Base-by-base conservation (phyloP, 768 basidiomycete species). In the Lenzites betulinus region DNA sequence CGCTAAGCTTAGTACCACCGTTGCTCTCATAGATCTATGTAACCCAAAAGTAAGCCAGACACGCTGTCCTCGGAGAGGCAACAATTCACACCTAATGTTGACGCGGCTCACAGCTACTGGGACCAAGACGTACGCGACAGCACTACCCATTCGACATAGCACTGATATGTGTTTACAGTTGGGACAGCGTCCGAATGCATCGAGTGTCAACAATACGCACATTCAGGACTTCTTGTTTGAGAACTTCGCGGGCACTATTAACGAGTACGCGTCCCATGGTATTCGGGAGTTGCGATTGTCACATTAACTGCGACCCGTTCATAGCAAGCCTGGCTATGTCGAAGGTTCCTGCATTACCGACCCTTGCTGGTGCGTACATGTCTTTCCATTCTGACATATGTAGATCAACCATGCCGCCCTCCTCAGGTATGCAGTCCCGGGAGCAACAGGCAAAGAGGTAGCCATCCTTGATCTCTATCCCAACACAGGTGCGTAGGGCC, bases 331-430 rank as follows among this genome's bases (percentile, higher is more conserved):
- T 2, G 69, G 70, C 2, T 85, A 75, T 62, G 79, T 83, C 38
- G 85, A 87, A 70, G 84, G 84, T 13, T 80, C 80, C 1, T 87
- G 86, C 63, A 71, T 87, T 22, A 75, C 70, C 23, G 82, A 87
- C 65, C 85, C 84, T 5, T 86, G 84, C 72, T 87, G 85, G 84
- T 77, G 38, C 35, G 25, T 47, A 1, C n/a, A 18, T 1, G 12
- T 44, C 20, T 28, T 35, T 13, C 11, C 30, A n/a, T n/a, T n/a
- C n/a, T n/a, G n/a, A n/a, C n/a, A n/a, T n/a, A n/a, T n/a, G n/a
- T n/a, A n/a, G n/a, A n/a, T n/a, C n/a, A n/a, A n/a, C n/a, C n/a
- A n/a, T n/a, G n/a, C n/a, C n/a, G n/a, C n/a, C n/a, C 26, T 30
- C 11, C 16, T 22, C 39, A 66, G 65, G 66, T 84, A 86, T 67